phyloP scores from a whole-genome alignment of 2,329 filamentous ascomycete species.

The Pyrenochaeta sp. region DNA sequence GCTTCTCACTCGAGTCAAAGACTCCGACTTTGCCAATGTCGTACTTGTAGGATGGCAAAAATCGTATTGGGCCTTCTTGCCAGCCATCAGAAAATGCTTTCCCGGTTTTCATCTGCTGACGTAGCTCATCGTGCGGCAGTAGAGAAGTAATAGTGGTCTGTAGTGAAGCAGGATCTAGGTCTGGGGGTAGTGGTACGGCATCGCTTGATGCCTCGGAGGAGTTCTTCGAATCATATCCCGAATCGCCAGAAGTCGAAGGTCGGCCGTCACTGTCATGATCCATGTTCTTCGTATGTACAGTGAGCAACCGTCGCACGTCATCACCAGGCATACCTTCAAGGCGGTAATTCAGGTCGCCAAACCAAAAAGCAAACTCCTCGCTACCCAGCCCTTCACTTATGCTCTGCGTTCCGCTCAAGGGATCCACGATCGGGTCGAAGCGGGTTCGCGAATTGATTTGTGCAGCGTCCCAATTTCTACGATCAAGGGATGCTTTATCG shows the following conservation, averaged over 20 bases:
- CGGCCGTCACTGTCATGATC: constrained; percentile 35
- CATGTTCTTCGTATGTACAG: constrained; percentile 81
- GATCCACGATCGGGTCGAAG: constrained; percentile 76
- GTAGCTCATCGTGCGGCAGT: constrained; percentile 88
- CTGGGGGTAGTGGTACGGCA: constrained; percentile 47
- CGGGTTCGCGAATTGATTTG: constrained; percentile 80
- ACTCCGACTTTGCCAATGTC: constrained; percentile 91
- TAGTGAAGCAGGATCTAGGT: constrained; percentile 82
- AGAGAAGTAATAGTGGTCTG: constrained; percentile 89
- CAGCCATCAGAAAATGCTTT: constrained; percentile 91
- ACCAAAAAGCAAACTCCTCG: constrained; percentile 95
- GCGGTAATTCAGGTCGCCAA: constrained; percentile 95
- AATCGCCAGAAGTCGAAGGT: constrained; percentile 30
- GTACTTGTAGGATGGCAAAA: constrained; percentile 97
- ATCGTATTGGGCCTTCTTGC: constrained; percentile 86
- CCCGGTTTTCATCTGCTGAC: constrained; percentile 73
- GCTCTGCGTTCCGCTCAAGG: constrained; percentile 67
- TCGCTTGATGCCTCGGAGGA: constrained; percentile 26
- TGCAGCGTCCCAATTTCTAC: constrained; percentile 87
- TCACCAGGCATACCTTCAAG: constrained; percentile 87
- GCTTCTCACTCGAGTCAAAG: constrained; percentile 96
- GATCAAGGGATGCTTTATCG: constrained; percentile 78
- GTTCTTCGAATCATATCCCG: constrained; percentile 23
- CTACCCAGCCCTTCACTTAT: constrained; percentile 78
- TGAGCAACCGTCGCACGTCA: constrained; percentile 85